Percentiles rank a stretch among this genome's conserved stretches.
Conservation (phyloP, 2,329 filamentous ascomycete species). For the Cylindrodendrum hubeiense region DNA sequence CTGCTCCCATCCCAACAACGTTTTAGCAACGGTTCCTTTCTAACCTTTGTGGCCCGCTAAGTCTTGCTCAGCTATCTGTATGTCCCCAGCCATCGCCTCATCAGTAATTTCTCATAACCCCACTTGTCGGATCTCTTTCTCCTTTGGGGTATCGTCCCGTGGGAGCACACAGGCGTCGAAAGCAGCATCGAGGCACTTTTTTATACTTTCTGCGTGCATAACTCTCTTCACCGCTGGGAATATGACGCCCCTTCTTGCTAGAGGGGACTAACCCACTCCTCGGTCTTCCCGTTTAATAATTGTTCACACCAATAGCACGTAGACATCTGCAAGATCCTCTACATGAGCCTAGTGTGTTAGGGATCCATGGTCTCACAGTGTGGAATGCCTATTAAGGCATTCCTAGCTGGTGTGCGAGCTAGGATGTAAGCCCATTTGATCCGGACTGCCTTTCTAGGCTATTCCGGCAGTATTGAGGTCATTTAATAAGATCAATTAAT, state of each 20-base stretch:
- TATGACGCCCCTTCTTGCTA: constrained; percentile 16
- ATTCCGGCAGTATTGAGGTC: no score
- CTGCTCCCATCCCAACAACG: constrained; percentile 14
- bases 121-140: constrained; percentile 9
- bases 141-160: background rate
- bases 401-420: no score
- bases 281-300: constrained; percentile 16
- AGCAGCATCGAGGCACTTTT: constrained; percentile 15
- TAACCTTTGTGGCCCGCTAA: constrained; percentile 22
- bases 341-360: constrained; percentile 22
- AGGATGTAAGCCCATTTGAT: no score
- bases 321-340: constrained; percentile 23
- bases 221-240: constrained; percentile 6
- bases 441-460: no score
- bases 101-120: constrained; percentile 13
- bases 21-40: constrained; percentile 13
- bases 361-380: no score
- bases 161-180: constrained; percentile 15
- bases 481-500: no score
- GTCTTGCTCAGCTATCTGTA: constrained; percentile 20
- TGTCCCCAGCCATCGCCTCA: constrained; percentile 19
- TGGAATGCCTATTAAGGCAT: no score
- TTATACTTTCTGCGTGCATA: constrained; percentile 11
- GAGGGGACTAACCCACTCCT: constrained; percentile 12
- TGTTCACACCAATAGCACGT: constrained; percentile 8